Evolutionary conservation across 352 stramenopile genomes (phyloP).

Genomic region (Hyaloperonospora arabidopsidis): DNA sequence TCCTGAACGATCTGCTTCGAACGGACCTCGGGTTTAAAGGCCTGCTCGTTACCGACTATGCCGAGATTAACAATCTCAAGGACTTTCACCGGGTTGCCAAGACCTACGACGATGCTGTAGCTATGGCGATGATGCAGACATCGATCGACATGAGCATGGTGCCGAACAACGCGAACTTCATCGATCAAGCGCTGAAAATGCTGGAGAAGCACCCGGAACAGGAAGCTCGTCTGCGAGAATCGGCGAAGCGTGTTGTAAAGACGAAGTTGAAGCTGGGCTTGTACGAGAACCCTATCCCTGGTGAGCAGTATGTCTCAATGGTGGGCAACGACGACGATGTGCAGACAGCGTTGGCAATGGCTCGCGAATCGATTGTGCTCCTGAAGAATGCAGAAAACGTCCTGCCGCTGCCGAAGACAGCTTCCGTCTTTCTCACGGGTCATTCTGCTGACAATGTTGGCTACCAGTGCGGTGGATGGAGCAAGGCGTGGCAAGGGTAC

Average conservation of each 20-base stretch:
- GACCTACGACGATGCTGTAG: slow-evolving; percentile 40
- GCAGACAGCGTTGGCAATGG: slow-evolving; percentile 40
- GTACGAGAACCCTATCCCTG: slow-evolving; percentile 53
- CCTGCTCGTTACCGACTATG: slow-evolving; percentile 84
- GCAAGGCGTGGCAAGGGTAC: slow-evolving; percentile 70
- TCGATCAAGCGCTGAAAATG: slow-evolving; percentile 36
- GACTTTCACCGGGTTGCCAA: slow-evolving; percentile 40
- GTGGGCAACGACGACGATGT: slow-evolving; percentile 41
- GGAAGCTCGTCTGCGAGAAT: slow-evolving; percentile 41
- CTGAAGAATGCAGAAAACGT: slow-evolving; percentile 60
- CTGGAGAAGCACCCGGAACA: slow-evolving; percentile 31
- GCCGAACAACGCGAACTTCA: slow-evolving; percentile 28
- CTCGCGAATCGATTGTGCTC: slow-evolving; percentile 67
- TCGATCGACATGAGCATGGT: slow-evolving; percentile 89
- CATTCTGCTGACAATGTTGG: slow-evolving; percentile 51
- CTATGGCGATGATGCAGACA: slow-evolving; percentile 54
- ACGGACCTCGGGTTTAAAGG: slow-evolving; percentile 72
- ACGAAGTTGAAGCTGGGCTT: slow-evolving; percentile 65
- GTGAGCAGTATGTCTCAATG: slow-evolving; percentile 29
- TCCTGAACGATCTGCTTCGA: slow-evolving; percentile 64
- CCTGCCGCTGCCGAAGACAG: slow-evolving; percentile 33
- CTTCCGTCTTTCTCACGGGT: slow-evolving; percentile 53
- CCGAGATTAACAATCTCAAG: slow-evolving; percentile 83
- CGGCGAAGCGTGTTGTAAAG: slow-evolving; percentile 49
- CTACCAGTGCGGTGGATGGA: slow-evolving; percentile 66